Conservation (phyloP, 129 eudicot species). For the Centella asiatica region DNA sequence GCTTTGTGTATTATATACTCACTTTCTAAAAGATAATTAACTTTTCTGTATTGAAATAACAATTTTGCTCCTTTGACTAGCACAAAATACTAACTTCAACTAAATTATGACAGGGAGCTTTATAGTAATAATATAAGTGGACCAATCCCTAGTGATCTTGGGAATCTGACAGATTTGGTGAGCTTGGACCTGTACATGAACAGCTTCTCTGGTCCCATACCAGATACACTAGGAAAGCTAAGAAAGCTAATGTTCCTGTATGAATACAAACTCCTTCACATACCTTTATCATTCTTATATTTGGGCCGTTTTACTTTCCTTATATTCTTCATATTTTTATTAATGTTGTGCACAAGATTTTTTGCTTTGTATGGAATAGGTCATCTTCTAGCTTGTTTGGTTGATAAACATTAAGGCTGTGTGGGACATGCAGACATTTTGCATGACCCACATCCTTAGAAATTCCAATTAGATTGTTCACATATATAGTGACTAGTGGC, state of each 20-base stretch:
- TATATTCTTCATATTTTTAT: neutral
- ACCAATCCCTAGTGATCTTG: constrained; percentile 73
- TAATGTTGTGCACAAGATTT: neutral
- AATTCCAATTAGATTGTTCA: neutral
- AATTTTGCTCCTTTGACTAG: too few relatives aligned
- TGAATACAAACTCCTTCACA: constrained; percentile 22
- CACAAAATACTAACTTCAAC: neutral
- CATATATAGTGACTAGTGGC: neutral
- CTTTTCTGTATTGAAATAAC: too few relatives aligned
- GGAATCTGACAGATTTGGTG: constrained; percentile 78
- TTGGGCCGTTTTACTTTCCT: neutral
- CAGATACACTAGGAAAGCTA: constrained; percentile 67
- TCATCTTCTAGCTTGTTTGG: neutral
- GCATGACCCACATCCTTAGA: neutral
- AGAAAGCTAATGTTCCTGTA: constrained; percentile 73
- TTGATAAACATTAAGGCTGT: too few relatives aligned
- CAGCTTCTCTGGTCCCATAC: constrained; percentile 76
- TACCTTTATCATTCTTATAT: neutral
- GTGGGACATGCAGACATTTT: neutral
- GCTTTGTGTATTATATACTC: too few relatives aligned
- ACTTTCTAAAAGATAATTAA: too few relatives aligned
- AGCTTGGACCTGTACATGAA: constrained; percentile 92
- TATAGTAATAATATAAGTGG: constrained; percentile 88
- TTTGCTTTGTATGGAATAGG: neutral
- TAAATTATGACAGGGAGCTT: constrained; percentile 51